Evolutionary conservation across 1,139 yeast genomes (phyloP), one percentile per base, ranked within the genome.

Genomic region (Geotrichum australiense): DNA sequence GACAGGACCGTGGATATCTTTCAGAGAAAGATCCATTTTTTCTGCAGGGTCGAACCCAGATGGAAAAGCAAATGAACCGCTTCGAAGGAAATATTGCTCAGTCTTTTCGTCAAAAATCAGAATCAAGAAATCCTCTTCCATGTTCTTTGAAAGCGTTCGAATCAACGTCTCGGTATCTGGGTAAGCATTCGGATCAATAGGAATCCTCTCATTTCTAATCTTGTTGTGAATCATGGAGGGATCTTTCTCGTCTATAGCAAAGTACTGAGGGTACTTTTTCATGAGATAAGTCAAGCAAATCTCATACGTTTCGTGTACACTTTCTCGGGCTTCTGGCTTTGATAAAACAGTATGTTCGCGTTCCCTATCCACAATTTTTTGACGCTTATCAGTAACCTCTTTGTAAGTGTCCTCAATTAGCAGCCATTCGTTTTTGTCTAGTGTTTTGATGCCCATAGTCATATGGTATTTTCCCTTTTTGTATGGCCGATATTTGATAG

Each of bases 71-170:
- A 80, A 73, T 0, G 76, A 65, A 0, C 84, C 85, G 0, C 75
- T 82, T 47, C 80, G 71, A 54, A 80, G 68, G 45, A 69, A 69
- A 57, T 80, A 81, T 58, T 81, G 84, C 8, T 68, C 66, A 0
- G 71, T 70, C 32, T 70, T 71, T 11, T 66, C 69, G 53, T 79
- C 81, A 45, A 71, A 74, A 47, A 74, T 57, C 49, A 82, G 54
- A 6, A 82, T 61, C 41, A 81, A 63, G 50, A 80, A 71, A 54
- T 82, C 94, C 51, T 82, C 93, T 52, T 80, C 87, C 15, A 80
- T 69, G 37, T 71, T 70, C 27, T 66, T 62, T 5, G 70, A 64
- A 38, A 80, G 55, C 18, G 63, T 53, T 6, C 64, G 58, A 47
- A 80, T 62, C 49, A 74, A 50, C 30, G 41, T 46, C 29, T 28